Percentiles rank a stretch among this genome's conserved stretches.
Conservation (phyloP, 148 eudicot species). For the Pouteria glomerata region DNA sequence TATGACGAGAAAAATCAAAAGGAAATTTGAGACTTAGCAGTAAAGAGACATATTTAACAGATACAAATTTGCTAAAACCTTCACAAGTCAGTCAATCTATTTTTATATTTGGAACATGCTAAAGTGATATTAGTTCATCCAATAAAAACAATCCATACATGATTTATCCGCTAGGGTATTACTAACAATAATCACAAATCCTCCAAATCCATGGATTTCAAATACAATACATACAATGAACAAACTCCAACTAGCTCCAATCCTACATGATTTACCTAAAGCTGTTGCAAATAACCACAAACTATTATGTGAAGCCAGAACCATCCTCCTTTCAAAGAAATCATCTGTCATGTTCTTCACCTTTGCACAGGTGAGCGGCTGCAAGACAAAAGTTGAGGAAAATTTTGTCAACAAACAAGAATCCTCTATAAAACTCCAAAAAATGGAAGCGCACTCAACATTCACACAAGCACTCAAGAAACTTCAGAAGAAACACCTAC, state of each 20-base stretch:
- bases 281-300: constrained; percentile 2
- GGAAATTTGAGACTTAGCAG: neutral
- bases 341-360: constrained; percentile 39
- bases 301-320: neutral
- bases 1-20: neutral
- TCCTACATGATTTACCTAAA: constrained; percentile 3
- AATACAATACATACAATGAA: constrained; percentile 1
- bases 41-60: neutral
- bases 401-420: neutral
- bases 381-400: constrained; percentile 7
- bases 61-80: neutral
- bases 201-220: neutral
- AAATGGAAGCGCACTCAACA: neutral
- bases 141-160: neutral
- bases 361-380: constrained; percentile 77
- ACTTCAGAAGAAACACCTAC: constrained; percentile 20
- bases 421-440: neutral
- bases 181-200: neutral
- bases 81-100: neutral
- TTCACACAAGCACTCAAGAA: neutral
- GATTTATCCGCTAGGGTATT: neutral
- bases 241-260: neutral
- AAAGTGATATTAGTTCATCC: neutral
- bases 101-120: neutral
- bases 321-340: constrained; percentile 4